These are phyloP conservation scores for Talaromyces rugulosus DNA, from an alignment of 2,329 filamentous ascomycete genomes.

Conservation along the genomic window DNA sequence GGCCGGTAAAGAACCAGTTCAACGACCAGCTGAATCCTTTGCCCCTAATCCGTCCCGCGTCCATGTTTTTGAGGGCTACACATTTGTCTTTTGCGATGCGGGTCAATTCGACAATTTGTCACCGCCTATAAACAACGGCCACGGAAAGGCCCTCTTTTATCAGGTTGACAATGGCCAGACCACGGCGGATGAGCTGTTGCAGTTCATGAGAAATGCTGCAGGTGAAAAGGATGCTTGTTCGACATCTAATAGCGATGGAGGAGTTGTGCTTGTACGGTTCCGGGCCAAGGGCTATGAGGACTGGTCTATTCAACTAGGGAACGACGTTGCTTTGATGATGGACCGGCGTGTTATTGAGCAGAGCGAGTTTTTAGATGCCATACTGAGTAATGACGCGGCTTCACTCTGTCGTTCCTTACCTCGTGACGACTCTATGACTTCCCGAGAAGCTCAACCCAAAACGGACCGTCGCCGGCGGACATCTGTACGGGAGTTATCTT, in stretches of 20 bases:
- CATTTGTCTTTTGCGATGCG: constrained; percentile 78
- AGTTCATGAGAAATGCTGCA: constrained; percentile 69
- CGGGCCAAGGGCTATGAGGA: constrained; percentile 55
- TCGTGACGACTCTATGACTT: constrained; percentile 32
- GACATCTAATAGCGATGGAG: constrained; percentile 61
- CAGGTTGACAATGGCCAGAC: constrained; percentile 61
- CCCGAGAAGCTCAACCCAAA: constrained; percentile 35
- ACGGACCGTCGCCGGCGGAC: constrained; percentile 13
- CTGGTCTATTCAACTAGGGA: constrained; percentile 69
- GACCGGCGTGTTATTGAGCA: constrained; percentile 83
- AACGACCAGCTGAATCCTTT: constrained; percentile 65
- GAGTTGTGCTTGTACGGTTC: constrained; percentile 72
- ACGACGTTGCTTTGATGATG: constrained; percentile 64
- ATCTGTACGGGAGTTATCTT: constrained; percentile 4
- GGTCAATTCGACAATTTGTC: constrained; percentile 72
- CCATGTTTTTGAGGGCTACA: constrained; percentile 79
- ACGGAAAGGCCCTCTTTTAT: constrained; percentile 73
- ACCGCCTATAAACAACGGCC: constrained; percentile 69
- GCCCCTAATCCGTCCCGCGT: constrained; percentile 62
- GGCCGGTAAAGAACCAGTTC: constrained; percentile 68
- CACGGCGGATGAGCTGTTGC: constrained; percentile 68
- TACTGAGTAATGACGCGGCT: constrained; percentile 73
- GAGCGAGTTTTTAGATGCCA: constrained; percentile 86
- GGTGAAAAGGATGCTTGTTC: constrained; percentile 68
- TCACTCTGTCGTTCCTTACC: constrained; percentile 64